Evolutionary conservation across 805 yeast genomes (phyloP).

Genomic region (Saccharomycopsis olivae): DNA sequence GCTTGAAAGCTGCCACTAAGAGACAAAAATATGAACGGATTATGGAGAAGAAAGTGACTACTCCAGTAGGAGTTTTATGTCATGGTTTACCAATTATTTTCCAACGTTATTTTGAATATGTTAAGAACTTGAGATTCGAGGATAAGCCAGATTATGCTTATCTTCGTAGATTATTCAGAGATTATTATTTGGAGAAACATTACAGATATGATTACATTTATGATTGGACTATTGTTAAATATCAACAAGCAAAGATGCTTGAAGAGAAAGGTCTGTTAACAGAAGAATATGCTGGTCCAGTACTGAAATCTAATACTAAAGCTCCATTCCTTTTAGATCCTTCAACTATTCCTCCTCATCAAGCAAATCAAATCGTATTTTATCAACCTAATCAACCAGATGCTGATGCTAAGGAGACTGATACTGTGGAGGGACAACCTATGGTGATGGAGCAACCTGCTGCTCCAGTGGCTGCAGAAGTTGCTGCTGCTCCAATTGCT

Average conservation of each 20-base stretch:
- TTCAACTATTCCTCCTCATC: conserved; percentile 15
- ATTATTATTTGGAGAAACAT: conserved; percentile 76
- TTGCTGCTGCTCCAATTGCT: background rate
- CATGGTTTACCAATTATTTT: conserved; percentile 90
- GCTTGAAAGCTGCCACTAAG: conserved; percentile 91
- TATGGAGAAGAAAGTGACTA: conserved; percentile 88
- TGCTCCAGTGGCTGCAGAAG: background rate
- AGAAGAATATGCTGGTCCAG: background rate
- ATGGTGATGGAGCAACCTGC: background rate
- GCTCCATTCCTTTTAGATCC: conserved; percentile 16
- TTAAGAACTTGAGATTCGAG: conserved; percentile 84
- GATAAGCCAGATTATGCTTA: conserved; percentile 93
- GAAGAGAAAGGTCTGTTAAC: conserved; percentile 32
- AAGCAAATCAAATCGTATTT: conserved; percentile 18
- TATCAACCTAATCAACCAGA: conserved; percentile 14
- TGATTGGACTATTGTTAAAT: conserved; percentile 92
- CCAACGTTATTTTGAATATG: conserved; percentile 76
- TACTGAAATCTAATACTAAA: conserved; percentile 1
- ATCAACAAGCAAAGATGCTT: conserved; percentile 39
- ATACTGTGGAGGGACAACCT: too few relatives aligned
- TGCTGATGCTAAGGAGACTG: background rate
- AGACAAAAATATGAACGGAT: conserved; percentile 95
- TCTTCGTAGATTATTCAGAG: conserved; percentile 81
- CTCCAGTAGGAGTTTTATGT: conserved; percentile 76
- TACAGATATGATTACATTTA: conserved; percentile 89